Evolutionary conservation across 179 eudicot genomes (phyloP), one percentile per base, ranked within the genome.

Genomic region (Pouteria campechiana): DNA sequence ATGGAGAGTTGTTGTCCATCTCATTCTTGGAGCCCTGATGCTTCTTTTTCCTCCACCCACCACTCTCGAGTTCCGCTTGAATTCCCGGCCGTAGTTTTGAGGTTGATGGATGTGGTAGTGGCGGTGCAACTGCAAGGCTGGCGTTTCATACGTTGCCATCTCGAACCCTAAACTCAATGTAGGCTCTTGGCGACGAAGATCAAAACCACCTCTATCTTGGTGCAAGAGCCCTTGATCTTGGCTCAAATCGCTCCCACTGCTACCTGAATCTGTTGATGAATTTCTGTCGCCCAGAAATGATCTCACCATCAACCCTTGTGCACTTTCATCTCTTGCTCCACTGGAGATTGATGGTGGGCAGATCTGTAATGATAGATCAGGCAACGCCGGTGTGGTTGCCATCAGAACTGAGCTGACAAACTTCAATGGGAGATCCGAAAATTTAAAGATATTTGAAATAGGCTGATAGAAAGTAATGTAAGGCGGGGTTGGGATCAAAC

Each of bases 1-100:
- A 44, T 86, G 96, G 22, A 86, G 93, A 45, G 93, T 82, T 0
- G 96, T 76, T 44, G 96, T 82, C 96, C 96, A 86, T 65, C 93
- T 69, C 96, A 86, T 86, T 38, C 96, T 69, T 0, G 96, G 96
- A 33, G 89, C 89, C 48, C 95, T 68, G 25, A 69, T 67, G 33
- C 74, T 73, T 39, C 79, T 73, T 58, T 46, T 77, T 24, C 61
- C 60, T 0, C 84, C 75, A 29, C 27, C 51, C 24, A 47, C 15
- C 49, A 53, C n/a, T 38, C 83, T 73, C 9, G 79, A 65, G 45
- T 45, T 81, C 48, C 84, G 70, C 72, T 84, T 84, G 56, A 84
- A 81, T 32, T 81, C 75, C 0, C 61, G 57, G 35, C 87, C 79
- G 25, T 68, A 58, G 46, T 74, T 65, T 25, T 74, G 78, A 19